These are phyloP conservation scores for Malbranchea zuffiana DNA, from an alignment of 2,329 filamentous ascomycete genomes.

Conservation along the genomic window DNA sequence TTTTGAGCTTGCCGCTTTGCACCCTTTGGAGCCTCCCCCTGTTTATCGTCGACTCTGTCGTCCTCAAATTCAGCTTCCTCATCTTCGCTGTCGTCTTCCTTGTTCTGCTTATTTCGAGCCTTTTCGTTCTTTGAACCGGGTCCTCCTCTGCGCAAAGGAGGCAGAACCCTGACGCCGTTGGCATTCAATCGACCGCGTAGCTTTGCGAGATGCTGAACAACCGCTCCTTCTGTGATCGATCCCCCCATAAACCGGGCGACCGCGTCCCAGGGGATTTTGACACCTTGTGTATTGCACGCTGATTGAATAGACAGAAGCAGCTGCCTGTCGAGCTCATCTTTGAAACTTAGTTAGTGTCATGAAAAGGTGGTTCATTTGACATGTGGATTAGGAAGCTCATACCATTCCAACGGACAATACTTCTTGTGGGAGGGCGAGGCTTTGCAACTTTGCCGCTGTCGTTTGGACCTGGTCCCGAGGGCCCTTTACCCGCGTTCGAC, in stretches of 20 bases:
- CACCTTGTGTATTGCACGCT: slow-evolving; percentile 26
- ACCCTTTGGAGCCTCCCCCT: slow-evolving; percentile 2
- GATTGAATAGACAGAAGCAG: slow-evolving; percentile 35
- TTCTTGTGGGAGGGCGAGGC: slow-evolving; percentile 25
- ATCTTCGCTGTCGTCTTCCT: slow-evolving; percentile 11
- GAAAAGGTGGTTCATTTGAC: background rate
- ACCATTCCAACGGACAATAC: slow-evolving; percentile 36
- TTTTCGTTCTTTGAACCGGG: slow-evolving; percentile 7
- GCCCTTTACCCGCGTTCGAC: background rate
- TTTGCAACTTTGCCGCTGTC: slow-evolving; percentile 10
- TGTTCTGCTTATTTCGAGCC: background rate
- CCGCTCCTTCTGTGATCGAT: slow-evolving; percentile 35
- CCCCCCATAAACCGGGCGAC: slow-evolving; percentile 32
- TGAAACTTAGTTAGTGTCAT: slow-evolving; percentile 14
- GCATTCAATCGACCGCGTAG: slow-evolving; percentile 28
- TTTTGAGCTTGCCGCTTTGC: background rate
- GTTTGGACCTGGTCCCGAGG: background rate
- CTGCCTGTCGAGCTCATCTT: slow-evolving; percentile 35
- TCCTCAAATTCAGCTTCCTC: slow-evolving; percentile 3
- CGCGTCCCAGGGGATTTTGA: slow-evolving; percentile 35
- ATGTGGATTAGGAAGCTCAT: slow-evolving; percentile 13
- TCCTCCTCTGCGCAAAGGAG: slow-evolving; percentile 29
- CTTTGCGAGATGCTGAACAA: slow-evolving; percentile 39
- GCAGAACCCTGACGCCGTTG: slow-evolving; percentile 29
- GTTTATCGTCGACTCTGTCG: background rate